Evolutionary conservation across 2,329 filamentous ascomycete species (phyloP), one percentile per base, ranked within the genome.

Genomic region (Samsoniella hepiali): DNA sequence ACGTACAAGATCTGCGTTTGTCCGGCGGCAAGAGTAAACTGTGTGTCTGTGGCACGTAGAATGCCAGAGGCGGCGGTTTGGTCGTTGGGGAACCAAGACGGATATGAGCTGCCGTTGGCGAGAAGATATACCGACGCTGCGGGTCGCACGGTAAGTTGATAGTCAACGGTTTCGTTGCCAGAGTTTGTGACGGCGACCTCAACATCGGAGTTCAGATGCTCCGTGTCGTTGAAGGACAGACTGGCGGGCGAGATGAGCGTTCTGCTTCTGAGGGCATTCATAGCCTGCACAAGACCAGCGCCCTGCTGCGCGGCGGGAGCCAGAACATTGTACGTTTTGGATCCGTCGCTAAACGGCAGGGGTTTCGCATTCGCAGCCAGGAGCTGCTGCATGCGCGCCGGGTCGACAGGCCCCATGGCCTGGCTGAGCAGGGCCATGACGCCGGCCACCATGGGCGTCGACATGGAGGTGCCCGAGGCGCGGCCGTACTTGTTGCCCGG

Each of bases 401-500:
- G 83, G 51, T 82, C 78, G 49, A 81, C 76, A n/a, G 76, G 82
- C 13, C 80, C 80, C 40, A 81, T 79, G 17, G 78, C 80, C 63
- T 84, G 76, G 49, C 77, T 79, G 64, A 87, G 71, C 42, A 88
- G 77, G 1, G 84, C 84, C 49, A 81, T 77, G 62, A 85, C 79
- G 38, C 79, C 86, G 4, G 84, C 84, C 5, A 81, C 76, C n/a
- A 85, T 78, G 9, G 85, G 84, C 36, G 81, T 81, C 5, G 85
- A 79, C 86, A 88, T 88, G 2, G 84, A 87, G 0, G 84, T 87
- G 10, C 84, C 84, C 34, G 77, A 85, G 32, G 79, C 73, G 1
- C 85, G 78, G 27, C 77, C 79, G 61, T 86, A 88, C 34, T 75
- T 73, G 31, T 80, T 81, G 22, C 75, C 68, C 0, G 82, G 84